A percentile compares a stretch with the other conserved stretches of the same genome.
phyloP scores from a whole-genome alignment of 208 protist genomes.

The Leishmania tropica region DNA sequence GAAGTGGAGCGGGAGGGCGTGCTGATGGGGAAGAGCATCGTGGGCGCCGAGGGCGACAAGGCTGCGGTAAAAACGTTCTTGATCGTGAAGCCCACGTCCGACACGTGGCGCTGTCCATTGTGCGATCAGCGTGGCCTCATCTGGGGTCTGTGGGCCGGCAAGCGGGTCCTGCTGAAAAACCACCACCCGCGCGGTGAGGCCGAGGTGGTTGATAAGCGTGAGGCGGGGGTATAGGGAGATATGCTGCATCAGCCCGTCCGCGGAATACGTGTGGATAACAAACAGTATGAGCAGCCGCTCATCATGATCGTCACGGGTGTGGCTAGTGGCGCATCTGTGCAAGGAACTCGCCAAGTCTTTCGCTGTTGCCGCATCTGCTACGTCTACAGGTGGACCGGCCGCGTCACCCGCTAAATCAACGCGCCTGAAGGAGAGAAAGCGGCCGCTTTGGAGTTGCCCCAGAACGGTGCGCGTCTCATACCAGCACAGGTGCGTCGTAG shows the following conservation, averaged over 20 bases:
- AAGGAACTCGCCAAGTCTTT: background rate
- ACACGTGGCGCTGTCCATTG: conserved; percentile 40
- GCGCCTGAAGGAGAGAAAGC: conserved; percentile 24
- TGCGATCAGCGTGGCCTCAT: conserved; percentile 35
- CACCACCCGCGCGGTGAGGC: conserved; percentile 55
- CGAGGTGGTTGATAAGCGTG: conserved; percentile 74
- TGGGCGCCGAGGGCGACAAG: conserved; percentile 63
- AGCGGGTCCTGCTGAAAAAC: conserved; percentile 61
- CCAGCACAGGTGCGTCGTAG: conserved; percentile 9
- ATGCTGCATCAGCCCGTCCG: conserved; percentile 49
- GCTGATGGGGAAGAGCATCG: conserved; percentile 55
- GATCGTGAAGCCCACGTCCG: conserved; percentile 18
- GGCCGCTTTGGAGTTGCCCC: conserved; percentile 31
- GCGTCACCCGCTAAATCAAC: background rate
- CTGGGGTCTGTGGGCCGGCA: conserved; percentile 43
- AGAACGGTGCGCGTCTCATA: conserved; percentile 33
- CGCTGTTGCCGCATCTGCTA: background rate
- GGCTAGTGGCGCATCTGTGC: background rate
- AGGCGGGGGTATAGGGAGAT: conserved; percentile 70
- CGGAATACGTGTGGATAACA: conserved; percentile 43
- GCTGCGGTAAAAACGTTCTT: conserved; percentile 31
- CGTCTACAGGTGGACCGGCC: background rate
- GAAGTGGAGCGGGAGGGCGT: conserved; percentile 54
- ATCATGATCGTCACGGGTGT: conserved; percentile 27
- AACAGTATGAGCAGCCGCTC: conserved; percentile 58